Evolutionary conservation across 2,329 filamentous ascomycete genomes (phyloP), one percentile per base, ranked within the genome.

Genomic region (Aspergillus oerlinghausenensis): DNA sequence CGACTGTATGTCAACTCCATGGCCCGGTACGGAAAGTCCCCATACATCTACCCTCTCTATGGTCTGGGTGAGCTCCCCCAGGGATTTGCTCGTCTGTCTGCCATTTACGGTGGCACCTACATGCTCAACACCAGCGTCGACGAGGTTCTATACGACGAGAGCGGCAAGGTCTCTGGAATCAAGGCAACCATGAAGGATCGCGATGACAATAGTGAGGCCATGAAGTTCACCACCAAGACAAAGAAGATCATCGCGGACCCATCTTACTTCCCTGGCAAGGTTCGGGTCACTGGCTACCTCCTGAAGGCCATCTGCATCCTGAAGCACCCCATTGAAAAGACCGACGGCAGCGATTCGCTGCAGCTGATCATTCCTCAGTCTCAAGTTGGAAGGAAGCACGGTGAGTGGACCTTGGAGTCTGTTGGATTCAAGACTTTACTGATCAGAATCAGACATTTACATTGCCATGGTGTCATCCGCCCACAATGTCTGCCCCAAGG

Each of bases 1-100:
- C 86, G 90, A 65, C 84, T 99, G 49, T 99, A 99, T 77, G 95
- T 93, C 67, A 96, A 96, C 84, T 97, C 92, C 29, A 96, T 99
- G 78, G 91, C 92, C 52, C 87, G 93, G 62, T 97, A 97, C 77
- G 94, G 94, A 77, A 97, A 97, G 79, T 97, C 92, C 11, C 95
- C 94, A 49, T 99, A 97, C 82, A 97, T 99, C 80, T 99, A 99
- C 82, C 95, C 94, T 50, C 87, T 97, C 32, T 99, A 99, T 79
- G 94, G 94, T 60, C 86, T 99, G 51, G 94, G 89, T 73, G 94
- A 99, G 80, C 88, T 99, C 55, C 95, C 94, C 38, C 94, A 99
- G 79, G 93, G 93, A 58, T 99, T 99, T 70, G 94, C 94, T 62
- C 92, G 94, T 75, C 85, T 99, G 54, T 97, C 92, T 43, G 94